Evolutionary conservation across 176 grass and related monocot genomes (phyloP).

Genomic region (Avena sativa): DNA sequence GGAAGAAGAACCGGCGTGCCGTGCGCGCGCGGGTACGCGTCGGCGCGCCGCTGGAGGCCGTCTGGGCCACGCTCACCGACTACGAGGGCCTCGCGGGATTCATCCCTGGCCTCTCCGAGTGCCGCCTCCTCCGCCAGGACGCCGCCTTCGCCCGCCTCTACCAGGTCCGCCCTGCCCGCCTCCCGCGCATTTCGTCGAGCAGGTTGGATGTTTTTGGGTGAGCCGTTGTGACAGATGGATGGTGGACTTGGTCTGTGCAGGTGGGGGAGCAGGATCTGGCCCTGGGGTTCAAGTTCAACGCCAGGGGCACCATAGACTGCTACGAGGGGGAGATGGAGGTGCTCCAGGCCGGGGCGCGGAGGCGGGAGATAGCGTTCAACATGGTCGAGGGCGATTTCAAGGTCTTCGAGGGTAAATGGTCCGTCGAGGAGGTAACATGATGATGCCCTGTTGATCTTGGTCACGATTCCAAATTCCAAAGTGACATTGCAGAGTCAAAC

Average conservation of each 20-base stretch:
- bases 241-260: conserved; percentile 21
- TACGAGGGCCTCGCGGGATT: conserved; percentile 90
- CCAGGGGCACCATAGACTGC: conserved; percentile 85
- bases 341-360: conserved; percentile 32
- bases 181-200: background rate
- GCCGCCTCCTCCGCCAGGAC: conserved; percentile 62
- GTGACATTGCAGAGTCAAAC: background rate
- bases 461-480: background rate
- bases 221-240: background rate
- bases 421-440: conserved; percentile 62
- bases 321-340: conserved; percentile 71
- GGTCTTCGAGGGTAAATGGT: conserved; percentile 83
- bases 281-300: conserved; percentile 82
- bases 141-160: conserved; percentile 70
- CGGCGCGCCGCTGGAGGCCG: conserved; percentile 65
- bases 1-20: conserved; percentile 57
- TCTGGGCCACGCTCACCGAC: conserved; percentile 82
- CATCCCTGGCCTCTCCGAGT: conserved; percentile 77
- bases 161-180: conserved; percentile 39
- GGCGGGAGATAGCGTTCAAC: conserved; percentile 78
- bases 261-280: conserved; percentile 85
- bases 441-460: background rate
- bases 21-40: conserved; percentile 59
- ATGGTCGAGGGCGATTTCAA: conserved; percentile 96
- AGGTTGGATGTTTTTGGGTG: background rate